phyloP scores from a whole-genome alignment of 164 flowering plant genomes.

The Tinospora cordifolia region DNA sequence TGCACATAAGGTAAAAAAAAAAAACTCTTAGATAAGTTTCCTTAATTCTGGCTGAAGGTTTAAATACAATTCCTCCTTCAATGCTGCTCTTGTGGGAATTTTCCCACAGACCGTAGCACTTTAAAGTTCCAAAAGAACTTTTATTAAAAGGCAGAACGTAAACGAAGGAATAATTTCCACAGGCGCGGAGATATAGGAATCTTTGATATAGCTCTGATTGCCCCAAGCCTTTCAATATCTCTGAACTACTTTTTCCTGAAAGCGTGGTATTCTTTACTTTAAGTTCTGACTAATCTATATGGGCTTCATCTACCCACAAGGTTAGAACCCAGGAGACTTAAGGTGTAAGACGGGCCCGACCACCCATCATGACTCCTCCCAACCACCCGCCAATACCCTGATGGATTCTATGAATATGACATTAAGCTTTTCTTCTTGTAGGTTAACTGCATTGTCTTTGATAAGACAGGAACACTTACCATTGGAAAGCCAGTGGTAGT shows the following conservation, averaged over 20 bases:
- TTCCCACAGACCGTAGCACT: neutral
- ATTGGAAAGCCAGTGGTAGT: slow-evolving; percentile 80
- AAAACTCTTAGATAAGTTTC: neutral
- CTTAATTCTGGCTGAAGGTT: neutral
- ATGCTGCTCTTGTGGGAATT: neutral
- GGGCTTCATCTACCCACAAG: too few species aligned
- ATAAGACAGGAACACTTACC: slow-evolving; percentile 94
- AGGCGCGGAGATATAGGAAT: neutral
- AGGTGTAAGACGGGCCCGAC: too few species aligned
- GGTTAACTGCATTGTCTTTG: slow-evolving; percentile 87
- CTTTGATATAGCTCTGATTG: neutral
- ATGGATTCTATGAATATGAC: too few species aligned
- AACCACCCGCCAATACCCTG: too few species aligned
- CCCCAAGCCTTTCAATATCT: neutral
- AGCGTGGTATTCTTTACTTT: too few species aligned
- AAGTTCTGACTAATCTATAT: too few species aligned
- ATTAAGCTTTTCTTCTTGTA: slow-evolving; percentile 22
- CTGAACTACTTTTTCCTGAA: too few species aligned
- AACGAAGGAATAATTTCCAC: neutral
- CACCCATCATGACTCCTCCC: too few species aligned
- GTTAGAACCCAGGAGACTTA: too few species aligned
- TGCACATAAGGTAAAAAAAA: slow-evolving; percentile 84
- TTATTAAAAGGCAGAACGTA: neutral
- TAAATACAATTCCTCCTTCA: too few species aligned
- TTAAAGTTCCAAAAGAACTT: neutral